Base-by-base conservation (phyloP, 2,329 filamentous ascomycete species). In the Trichoderma sp. region DNA sequence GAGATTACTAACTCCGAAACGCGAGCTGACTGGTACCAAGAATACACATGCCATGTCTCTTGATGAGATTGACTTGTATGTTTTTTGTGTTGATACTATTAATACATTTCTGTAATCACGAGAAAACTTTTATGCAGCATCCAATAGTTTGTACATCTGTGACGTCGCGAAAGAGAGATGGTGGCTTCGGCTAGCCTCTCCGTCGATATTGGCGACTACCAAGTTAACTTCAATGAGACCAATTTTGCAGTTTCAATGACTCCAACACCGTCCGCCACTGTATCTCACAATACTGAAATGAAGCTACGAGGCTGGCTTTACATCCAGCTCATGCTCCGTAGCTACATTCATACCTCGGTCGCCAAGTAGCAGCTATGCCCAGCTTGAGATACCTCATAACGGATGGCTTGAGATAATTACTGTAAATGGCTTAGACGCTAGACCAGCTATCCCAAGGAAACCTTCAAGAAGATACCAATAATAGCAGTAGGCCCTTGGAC, bases 1-100 rank as follows among this genome's bases (percentile, higher is more conserved):
- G 59, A 24, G 43, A 24, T 61, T 61, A 8, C 37, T 61, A 61
- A 61, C n/a, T 61, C 59, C 59, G 59, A 60, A 13, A 34, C 59
- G 59, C 59, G 59, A 61, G 43, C 11, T 34, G 14, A 6, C 5
- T 24, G 10, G 24, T 18, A 18, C 5, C 21, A 21, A 46, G 46
- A 32, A 30, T 1, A 6, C 13, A 5, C 11, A 13, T 49, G 21
- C 21, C 21, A 21, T 4, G 46, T 13, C 8, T 24, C n/a, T 5
- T 16, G 13, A 49, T 11, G 43, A 4, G 4, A 49, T 21, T 46
- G 10, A 10, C 6, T 21, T 4, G 8, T 21, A 13, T 10, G 3
- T 3, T 13, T 21, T 49, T 49, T 49, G 8, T 46, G 18, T 2
- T 11, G n/a, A 11, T 11, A n/a, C 4, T 21, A 11, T 1, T 24